Base-by-base conservation (phyloP, 140 eudicot genomes). In the Cichorium intybus region DNA sequence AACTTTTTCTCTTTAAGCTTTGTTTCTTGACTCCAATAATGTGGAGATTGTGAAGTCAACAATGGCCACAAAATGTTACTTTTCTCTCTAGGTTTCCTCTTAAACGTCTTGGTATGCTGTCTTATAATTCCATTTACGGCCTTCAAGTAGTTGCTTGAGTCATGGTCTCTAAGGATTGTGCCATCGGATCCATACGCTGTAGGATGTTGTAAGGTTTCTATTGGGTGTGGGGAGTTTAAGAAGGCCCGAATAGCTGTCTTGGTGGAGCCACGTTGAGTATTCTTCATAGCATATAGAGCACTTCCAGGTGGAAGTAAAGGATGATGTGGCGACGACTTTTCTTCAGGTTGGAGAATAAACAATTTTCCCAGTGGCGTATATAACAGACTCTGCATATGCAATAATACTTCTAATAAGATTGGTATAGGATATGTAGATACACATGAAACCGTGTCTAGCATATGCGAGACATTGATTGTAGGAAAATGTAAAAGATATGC, bases 151-250 rank as follows among this genome's bases (percentile, higher is more conserved):
- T 88, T 88, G 85, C 93, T 88, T 11, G 95, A 85, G 70, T 92
- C 93, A 21, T 92, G 98, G 85, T 92, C 96, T 74, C 96, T 79
- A 6, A 77, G 70, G 49, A 92, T 92, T 11, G 95, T 81, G 21
- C 98, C 98, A 46, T 88, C 87, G 0, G 95, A 72, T 0, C 98
- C 98, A 21, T 92, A 92, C 16, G 98, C 98, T 15, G 75, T 68
- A 0, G 89, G 95, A 57, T 88, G 78, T 46, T 87, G 86, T 27
- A 92, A 74, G 9, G 88, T 88, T 71, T 85, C 93, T 26, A 92
- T 60, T 0, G 98, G 98, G 56, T 92, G 98, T 20, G 98, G 98
- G 31, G 82, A 69, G 14, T 92, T 92, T 34, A 92, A 59, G 31
- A 92, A 92, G 43, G 86, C 82, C 21, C 81, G 67, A 7, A 85